phyloP scores from a whole-genome alignment of 345 rosid genomes.

The Cochlearia excelsa region DNA sequence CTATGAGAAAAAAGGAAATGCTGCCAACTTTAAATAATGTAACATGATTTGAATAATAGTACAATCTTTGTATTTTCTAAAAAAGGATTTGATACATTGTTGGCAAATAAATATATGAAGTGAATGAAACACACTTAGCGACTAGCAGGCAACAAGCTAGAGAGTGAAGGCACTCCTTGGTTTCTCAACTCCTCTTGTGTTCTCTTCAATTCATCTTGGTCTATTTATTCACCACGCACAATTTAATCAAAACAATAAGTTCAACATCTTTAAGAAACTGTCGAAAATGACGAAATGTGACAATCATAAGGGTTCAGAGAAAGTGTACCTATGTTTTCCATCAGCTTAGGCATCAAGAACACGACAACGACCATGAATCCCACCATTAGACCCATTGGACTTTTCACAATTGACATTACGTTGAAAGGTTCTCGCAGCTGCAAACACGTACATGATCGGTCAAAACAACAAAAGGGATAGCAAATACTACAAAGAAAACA shows the following conservation, averaged over 20 bases:
- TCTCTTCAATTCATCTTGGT: conserved; percentile 89
- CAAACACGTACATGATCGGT: conserved; percentile 15
- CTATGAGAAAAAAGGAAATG: too few relatives aligned
- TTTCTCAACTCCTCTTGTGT: conserved; percentile 93
- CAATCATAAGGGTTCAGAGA: background rate
- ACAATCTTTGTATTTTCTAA: too few relatives aligned
- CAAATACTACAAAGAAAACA: too few relatives aligned
- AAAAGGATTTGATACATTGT: too few relatives aligned
- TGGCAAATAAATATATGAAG: too few relatives aligned
- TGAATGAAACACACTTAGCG: conserved; percentile 14
- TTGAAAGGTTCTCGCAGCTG: conserved; percentile 94
- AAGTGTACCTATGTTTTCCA: conserved; percentile 85
- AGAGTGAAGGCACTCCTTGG: conserved; percentile 88
- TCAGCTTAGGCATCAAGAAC: conserved; percentile 90
- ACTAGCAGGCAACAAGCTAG: conserved; percentile 64
- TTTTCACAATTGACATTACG: conserved; percentile 73
- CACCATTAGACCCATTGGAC: conserved; percentile 98
- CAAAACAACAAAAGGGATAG: conserved; percentile 13
- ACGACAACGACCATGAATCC: conserved; percentile 92
- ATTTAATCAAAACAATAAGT: background rate
- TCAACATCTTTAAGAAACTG: background rate
- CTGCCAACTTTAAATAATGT: too few relatives aligned
- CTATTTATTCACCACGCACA: conserved; percentile 40
- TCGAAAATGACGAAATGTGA: background rate
- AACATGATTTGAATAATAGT: too few relatives aligned